Percentiles rank a stretch among this genome's conserved stretches.
phyloP scores from a whole-genome alignment of 768 basidiomycete species.

The Heimioporus sp. region DNA sequence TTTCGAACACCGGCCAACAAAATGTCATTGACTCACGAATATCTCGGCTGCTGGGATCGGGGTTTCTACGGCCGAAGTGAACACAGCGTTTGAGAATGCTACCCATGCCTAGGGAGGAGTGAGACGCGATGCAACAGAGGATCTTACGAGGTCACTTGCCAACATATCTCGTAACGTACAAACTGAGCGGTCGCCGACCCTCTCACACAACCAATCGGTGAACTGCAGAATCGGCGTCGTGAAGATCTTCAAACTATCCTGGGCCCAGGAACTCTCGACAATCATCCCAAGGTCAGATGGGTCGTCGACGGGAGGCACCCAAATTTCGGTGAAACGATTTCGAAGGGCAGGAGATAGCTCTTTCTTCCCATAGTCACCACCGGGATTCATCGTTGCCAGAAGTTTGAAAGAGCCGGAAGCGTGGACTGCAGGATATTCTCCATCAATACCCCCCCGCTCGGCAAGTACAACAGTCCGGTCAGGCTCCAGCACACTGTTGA shows the following conservation, averaged over 20 bases:
- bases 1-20: background rate
- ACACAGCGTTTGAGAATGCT: slow-evolving; percentile 72
- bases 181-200: slow-evolving; percentile 60
- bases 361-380: slow-evolving; percentile 98
- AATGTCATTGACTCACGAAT: slow-evolving; percentile 53
- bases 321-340: slow-evolving; percentile 98
- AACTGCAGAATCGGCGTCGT: slow-evolving; percentile 73
- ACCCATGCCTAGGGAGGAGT: slow-evolving; percentile 75
- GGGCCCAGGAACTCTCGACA: slow-evolving; percentile 65
- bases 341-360: slow-evolving; percentile 95
- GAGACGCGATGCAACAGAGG: background rate
- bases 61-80: slow-evolving; percentile 25
- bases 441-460: slow-evolving; percentile 80
- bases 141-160: slow-evolving; percentile 42
- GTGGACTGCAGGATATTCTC: slow-evolving; percentile 61
- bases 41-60: slow-evolving; percentile 47
- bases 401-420: slow-evolving; percentile 79
- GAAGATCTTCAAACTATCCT: slow-evolving; percentile 48
- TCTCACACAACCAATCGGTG: slow-evolving; percentile 70
- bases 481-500: slow-evolving; percentile 97
- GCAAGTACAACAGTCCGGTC: slow-evolving; percentile 86
- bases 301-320: slow-evolving; percentile 86
- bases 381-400: slow-evolving; percentile 98
- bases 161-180: slow-evolving; percentile 85
- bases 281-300: slow-evolving; percentile 76